Base-by-base conservation (phyloP, 371 early-diverging fungal genomes). In the Phascolomyces articulosus region DNA sequence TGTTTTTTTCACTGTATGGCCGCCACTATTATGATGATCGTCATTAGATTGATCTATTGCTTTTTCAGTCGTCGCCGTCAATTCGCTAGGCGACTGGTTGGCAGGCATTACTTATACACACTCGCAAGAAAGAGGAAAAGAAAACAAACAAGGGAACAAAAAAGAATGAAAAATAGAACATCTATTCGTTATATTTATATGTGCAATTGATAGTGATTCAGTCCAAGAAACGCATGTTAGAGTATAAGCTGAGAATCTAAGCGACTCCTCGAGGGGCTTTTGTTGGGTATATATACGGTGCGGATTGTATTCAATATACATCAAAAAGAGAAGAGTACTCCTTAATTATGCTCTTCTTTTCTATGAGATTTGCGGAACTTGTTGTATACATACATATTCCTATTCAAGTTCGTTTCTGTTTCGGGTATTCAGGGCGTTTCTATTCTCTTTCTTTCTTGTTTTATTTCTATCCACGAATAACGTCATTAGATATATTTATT, bases 241-340 rank as follows among this genome's bases (percentile, higher is more conserved):
- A 40, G 57, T 23, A 29, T 38, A 4, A 6, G 57, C 34, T 28
- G 40, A 40, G 57, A 57, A 40, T 51, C 40, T 38, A 38, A 38
- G 57, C 38, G 40, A 57, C 57, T 57, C 57, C 57, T 57, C 21
- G 57, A 57, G 57, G 57, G 57, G 57, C 7, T 20, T 11, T 10
- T 44, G 21, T 47, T 47, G 47, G 16, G 47, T 6, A 47, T 47
- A 47, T 47, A n/a, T 16, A 13, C 11, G n/a, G 34, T 34, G 34
- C 44, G 44, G 1, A 44, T n/a, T 44, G 16, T 44, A 4, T 3
- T 4, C 44, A 34, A 0, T 44, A 13, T 44, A 44, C n/a, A 4
- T 44, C 16, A 4, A 15, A 18, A 44, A 15, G 16, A 9, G 38
- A 38, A 13, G 38, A 38, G 16, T 16, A 44, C 54, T 53, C 54